Percentiles rank a stretch among this genome's conserved stretches.
Conservation (phyloP, 2,329 filamentous ascomycete genomes). For the Fusarium temperatum region DNA sequence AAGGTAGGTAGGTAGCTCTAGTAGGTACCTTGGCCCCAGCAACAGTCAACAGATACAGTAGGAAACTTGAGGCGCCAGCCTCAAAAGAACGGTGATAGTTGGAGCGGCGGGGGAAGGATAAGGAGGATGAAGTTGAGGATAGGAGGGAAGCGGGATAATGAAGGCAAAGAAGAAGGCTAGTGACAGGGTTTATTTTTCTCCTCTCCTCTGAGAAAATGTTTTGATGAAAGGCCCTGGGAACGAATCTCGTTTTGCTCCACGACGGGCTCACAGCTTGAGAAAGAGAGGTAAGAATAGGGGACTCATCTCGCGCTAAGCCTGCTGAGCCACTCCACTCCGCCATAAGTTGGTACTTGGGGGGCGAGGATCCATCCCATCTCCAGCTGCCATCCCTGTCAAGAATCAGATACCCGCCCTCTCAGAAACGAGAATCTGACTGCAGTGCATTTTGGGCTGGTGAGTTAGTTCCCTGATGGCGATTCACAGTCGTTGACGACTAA, state of each 20-base stretch:
- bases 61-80: constrained; percentile 46
- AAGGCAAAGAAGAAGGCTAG: constrained; percentile 37
- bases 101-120: constrained; percentile 32
- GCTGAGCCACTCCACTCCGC: constrained; percentile 46
- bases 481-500: background rate
- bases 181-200: constrained; percentile 36
- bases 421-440: constrained; percentile 24
- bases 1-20: background rate
- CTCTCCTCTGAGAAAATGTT: constrained; percentile 37
- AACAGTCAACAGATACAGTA: constrained; percentile 30
- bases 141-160: constrained; percentile 39
- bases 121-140: constrained; percentile 35
- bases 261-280: constrained; percentile 35
- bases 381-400: constrained; percentile 30
- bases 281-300: constrained; percentile 42
- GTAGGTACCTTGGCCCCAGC: constrained; percentile 33
- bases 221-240: constrained; percentile 41
- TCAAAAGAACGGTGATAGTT: constrained; percentile 45
- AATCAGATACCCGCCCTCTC: constrained; percentile 15
- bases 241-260: constrained; percentile 41
- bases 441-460: background rate
- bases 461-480: constrained; percentile 5
- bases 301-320: constrained; percentile 42
- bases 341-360: constrained; percentile 37
- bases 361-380: constrained; percentile 38